These are phyloP conservation scores for Oryza australiensis DNA, from an alignment of 176 grass and related monocot genomes.

Conservation along the genomic window DNA sequence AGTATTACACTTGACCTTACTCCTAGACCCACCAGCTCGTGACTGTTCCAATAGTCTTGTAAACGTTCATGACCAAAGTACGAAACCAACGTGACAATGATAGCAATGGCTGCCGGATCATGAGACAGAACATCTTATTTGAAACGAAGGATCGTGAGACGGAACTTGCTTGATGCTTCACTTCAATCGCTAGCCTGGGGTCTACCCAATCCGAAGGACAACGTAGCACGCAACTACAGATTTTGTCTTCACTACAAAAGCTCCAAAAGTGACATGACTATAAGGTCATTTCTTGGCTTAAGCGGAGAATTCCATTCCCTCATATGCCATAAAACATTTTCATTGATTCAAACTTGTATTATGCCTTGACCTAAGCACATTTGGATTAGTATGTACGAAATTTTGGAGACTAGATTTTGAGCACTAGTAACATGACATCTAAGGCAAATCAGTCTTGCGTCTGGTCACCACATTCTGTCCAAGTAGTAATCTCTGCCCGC, in stretches of 20 bases:
- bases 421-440: background rate
- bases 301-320: background rate
- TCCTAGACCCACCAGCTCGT: background rate
- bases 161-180: conserved; percentile 17
- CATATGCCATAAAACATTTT: background rate
- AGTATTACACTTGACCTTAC: background rate
- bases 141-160: background rate
- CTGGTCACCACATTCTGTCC: conserved; percentile 78
- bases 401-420: background rate
- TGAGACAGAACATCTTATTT: too few species aligned
- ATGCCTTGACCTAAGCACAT: background rate
- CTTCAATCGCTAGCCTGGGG: background rate
- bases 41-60: background rate
- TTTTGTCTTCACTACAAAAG: background rate
- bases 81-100: background rate
- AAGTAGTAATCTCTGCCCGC: conserved; percentile 72
- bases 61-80: background rate
- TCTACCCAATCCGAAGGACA: background rate
- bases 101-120: background rate
- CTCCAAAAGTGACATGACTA: background rate
- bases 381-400: conserved; percentile 34
- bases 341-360: background rate
- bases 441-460: background rate
- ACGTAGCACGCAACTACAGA: background rate
- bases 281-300: background rate